phyloP scores from a whole-genome alignment of 2,329 filamentous ascomycete species.

The Fusarium pilosicola region DNA sequence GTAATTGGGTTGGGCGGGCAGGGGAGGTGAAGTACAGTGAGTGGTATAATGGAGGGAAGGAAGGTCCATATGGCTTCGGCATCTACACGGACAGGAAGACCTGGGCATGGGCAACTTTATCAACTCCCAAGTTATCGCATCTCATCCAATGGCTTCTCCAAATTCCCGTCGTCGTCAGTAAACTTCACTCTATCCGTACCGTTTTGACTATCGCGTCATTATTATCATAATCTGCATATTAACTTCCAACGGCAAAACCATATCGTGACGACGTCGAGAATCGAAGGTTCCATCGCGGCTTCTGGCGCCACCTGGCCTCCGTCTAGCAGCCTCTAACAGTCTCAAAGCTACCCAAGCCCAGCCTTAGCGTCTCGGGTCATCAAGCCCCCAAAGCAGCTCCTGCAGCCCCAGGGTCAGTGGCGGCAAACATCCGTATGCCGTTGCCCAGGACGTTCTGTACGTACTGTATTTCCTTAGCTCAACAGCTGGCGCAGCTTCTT shows the following conservation, averaged over 20 bases:
- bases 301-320: constrained; percentile 26
- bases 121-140: not conserved
- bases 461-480: constrained; percentile 1
- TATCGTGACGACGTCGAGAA: constrained; percentile 7
- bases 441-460: constrained; percentile 1
- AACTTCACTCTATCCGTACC: no score
- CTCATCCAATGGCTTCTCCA: not conserved
- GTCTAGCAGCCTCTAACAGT: constrained; percentile 5
- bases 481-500: constrained; percentile 5
- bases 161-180: not conserved
- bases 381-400: constrained; percentile 24
- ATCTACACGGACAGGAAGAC: not conserved
- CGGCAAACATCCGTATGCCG: constrained; percentile 31
- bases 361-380: constrained; percentile 25
- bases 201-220: not conserved
- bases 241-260: constrained; percentile 1
- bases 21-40: not conserved
- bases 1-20: not conserved
- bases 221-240: not conserved
- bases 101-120: not conserved
- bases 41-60: not conserved
- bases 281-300: constrained; percentile 37
- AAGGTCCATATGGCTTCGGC: not conserved
- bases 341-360: constrained; percentile 13
- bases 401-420: constrained; percentile 20